phyloP scores from a whole-genome alignment of 164 flowering plant genomes.

The Tetrastigma voinierianum region DNA sequence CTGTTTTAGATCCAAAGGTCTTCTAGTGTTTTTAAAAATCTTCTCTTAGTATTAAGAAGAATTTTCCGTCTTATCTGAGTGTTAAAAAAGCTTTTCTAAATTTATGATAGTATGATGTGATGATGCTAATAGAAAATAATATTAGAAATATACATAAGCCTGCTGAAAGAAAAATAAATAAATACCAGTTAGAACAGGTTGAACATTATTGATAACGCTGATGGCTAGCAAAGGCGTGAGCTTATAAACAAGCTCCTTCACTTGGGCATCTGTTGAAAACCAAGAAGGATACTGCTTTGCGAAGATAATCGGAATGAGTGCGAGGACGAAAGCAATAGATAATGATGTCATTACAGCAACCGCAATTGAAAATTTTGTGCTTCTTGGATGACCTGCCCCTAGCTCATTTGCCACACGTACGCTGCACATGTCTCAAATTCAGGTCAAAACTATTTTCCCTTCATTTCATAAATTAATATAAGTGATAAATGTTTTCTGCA shows the following conservation, averaged over 20 bases:
- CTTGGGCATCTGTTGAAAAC: slow-evolving; percentile 39
- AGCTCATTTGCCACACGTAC: slow-evolving; percentile 78
- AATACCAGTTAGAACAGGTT: slow-evolving; percentile 65
- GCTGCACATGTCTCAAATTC: slow-evolving; percentile 25
- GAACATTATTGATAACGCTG: slow-evolving; percentile 51
- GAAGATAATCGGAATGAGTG: slow-evolving; percentile 27
- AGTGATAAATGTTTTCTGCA: background rate
- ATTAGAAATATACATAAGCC: no score
- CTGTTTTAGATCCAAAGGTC: no score
- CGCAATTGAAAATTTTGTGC: slow-evolving; percentile 58
- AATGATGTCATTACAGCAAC: slow-evolving; percentile 47
- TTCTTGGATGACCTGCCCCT: slow-evolving; percentile 66
- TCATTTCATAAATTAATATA: background rate
- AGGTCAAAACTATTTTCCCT: background rate
- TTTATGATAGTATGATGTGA: no score
- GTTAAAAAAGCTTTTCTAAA: no score
- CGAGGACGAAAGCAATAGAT: slow-evolving; percentile 35
- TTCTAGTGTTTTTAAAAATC: no score
- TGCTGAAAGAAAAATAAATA: background rate
- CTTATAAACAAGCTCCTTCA: slow-evolving; percentile 30
- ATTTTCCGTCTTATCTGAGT: no score
- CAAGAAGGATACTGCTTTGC: slow-evolving; percentile 37
- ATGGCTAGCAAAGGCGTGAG: slow-evolving; percentile 53
- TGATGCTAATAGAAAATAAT: no score
- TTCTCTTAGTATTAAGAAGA: no score